These are phyloP conservation scores for Alternaria rosae DNA, from an alignment of 2,329 filamentous ascomycete genomes.

Conservation along the genomic window DNA sequence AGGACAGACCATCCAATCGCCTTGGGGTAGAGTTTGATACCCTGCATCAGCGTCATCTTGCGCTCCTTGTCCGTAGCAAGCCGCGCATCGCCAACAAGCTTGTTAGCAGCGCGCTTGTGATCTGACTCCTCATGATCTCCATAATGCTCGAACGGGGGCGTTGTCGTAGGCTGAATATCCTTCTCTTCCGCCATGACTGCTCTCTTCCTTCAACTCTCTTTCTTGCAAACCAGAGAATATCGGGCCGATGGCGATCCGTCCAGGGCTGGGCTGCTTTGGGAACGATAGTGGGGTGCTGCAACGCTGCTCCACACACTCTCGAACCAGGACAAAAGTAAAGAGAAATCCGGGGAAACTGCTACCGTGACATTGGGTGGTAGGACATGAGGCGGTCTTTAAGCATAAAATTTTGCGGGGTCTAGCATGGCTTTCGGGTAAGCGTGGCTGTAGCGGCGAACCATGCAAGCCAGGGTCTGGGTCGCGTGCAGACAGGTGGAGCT, in stretches of 20 bases:
- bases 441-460: constrained; percentile 14
- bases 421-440: constrained; percentile 15
- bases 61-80: constrained; percentile 58
- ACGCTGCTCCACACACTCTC: constrained; percentile 6
- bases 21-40: constrained; percentile 83
- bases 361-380: constrained; percentile 21
- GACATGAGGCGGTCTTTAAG: constrained; percentile 27
- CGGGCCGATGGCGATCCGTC: constrained; percentile 7
- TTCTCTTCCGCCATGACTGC: constrained; percentile 24
- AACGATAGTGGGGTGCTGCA: constrained; percentile 6
- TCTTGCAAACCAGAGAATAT: neutral
- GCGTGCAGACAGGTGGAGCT: constrained; percentile 29
- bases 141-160: constrained; percentile 19
- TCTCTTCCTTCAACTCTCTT: neutral
- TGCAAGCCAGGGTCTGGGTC: constrained; percentile 24
- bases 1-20: constrained; percentile 83
- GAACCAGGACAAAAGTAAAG: constrained; percentile 8
- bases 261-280: neutral
- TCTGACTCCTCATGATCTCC: constrained; percentile 18
- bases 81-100: constrained; percentile 52
- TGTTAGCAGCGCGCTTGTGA: constrained; percentile 40
- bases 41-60: constrained; percentile 69
- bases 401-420: constrained; percentile 34
- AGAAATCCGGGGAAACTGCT: constrained; percentile 24
- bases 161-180: constrained; percentile 30